These are phyloP conservation scores for Eimeria maxima DNA, from an alignment of 169 alveolate genomes.

Conservation along the genomic window DNA sequence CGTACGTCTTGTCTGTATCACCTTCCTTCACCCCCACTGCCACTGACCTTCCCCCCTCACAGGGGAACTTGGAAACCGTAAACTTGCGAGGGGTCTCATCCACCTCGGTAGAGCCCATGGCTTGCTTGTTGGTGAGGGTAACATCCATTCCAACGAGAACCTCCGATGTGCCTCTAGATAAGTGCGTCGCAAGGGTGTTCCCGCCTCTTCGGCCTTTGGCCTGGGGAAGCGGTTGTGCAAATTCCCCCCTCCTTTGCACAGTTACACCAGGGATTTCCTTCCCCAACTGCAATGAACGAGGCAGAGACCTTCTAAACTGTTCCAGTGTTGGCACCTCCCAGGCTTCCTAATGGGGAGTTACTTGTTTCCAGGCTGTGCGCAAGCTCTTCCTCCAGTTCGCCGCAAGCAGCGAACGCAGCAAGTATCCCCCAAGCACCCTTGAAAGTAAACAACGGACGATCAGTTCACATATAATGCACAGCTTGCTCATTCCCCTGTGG, in stretches of 20 bases:
- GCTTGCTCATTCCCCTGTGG: too few species aligned
- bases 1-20: not conserved
- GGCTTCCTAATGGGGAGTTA: too few species aligned
- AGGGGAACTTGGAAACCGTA: not conserved
- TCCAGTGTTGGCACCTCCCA: not conserved
- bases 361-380: too few species aligned
- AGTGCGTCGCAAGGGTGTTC: not conserved
- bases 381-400: too few species aligned
- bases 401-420: too few species aligned
- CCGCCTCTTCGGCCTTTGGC: not conserved
- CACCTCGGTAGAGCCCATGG: not conserved
- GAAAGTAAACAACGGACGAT: too few species aligned
- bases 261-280: not conserved
- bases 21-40: slow-evolving; percentile 6
- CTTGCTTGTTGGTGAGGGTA: not conserved
- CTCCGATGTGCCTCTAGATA: not conserved
- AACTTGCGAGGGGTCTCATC: not conserved
- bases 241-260: not conserved
- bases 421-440: too few species aligned
- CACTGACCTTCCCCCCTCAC: not conserved
- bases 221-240: not conserved
- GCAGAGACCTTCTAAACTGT: not conserved
- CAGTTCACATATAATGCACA: too few species aligned
- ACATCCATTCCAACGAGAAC: not conserved
- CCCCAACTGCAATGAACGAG: not conserved